A percentile compares a stretch with the other conserved stretches of the same genome.
phyloP scores from a whole-genome alignment of 164 flowering plant genomes.

The Nymphaea thermarum region DNA sequence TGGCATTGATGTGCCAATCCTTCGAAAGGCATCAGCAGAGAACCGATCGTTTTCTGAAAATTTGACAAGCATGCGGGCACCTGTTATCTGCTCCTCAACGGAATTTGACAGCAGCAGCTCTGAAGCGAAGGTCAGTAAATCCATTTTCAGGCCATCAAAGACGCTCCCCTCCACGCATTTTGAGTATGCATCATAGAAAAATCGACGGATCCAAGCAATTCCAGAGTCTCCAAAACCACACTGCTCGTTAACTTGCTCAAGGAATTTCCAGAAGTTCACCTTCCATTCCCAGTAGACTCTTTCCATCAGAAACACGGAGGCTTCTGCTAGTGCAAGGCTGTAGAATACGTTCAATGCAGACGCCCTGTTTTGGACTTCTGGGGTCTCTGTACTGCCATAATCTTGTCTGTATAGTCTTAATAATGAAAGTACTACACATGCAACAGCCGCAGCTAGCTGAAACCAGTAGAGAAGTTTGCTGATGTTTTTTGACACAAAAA shows the following conservation, averaged over 20 bases:
- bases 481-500: conserved; percentile 57
- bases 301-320: conserved; percentile 66
- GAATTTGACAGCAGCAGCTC: conserved; percentile 65
- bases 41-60: conserved; percentile 28
- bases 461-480: conserved; percentile 82
- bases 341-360: conserved; percentile 77
- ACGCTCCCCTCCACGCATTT: conserved; percentile 75
- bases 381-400: conserved; percentile 21
- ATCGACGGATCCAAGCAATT: conserved; percentile 48
- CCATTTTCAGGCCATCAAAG: conserved; percentile 91
- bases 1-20: conserved; percentile 51
- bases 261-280: conserved; percentile 33
- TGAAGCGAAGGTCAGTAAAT: conserved; percentile 68
- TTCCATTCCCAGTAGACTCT: conserved; percentile 87
- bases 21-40: conserved; percentile 62
- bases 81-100: conserved; percentile 77
- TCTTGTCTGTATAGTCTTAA: conserved; percentile 52
- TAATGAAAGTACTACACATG: conserved; percentile 61
- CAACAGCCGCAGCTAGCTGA: conserved; percentile 67
- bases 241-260: conserved; percentile 57
- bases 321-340: conserved; percentile 73
- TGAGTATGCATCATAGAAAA: conserved; percentile 90
- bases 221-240: conserved; percentile 54
- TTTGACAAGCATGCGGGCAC: conserved; percentile 44
- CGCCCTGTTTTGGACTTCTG: conserved; percentile 33